Base-by-base conservation (phyloP, 2,329 filamentous ascomycete genomes). In the Thermoascus crustaceus region DNA sequence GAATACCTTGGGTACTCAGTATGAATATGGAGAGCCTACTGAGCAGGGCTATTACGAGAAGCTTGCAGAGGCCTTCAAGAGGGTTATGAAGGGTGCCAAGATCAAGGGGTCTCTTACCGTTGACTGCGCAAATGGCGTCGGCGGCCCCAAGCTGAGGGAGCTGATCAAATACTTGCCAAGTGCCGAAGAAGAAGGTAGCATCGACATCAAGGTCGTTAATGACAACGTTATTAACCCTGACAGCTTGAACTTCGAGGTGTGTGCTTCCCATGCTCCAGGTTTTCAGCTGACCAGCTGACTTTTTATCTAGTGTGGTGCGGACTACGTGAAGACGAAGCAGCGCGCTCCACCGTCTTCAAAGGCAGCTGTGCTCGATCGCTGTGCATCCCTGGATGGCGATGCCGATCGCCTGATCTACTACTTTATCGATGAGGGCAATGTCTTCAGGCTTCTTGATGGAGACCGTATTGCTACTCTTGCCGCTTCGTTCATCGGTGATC, bases 291-390 rank as follows among this genome's bases (percentile, higher is more conserved):
- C 25, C 27, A 29, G 33, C 23, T 10, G 8, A 35, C 35, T 52
- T 22, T 32, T 22, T 36, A 43, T 40, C 17, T 50, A 93, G 78
- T 94, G 85, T 55, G 91, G 91, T 61, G 91, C 91, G 55, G 91
- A 98, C 64, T 96, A 78, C 51, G 91, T 98, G 63, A 98, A 98
- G 71, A 96, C 91, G 11, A 86, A 86, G 65, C 91, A 98, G 68
- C 79, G 87, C 45, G 84, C 86, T 40, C 91, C 91, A 34, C 83
- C 83, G 26, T 81, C 70, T 19, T 89, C 86, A 35, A 86, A 88
- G 58, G 83, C 84, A 27, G 73, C 77, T 20, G 72, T 78, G 1
- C 78, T 82, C 37, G 81, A 82, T 44, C 82, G 91, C 40, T 89
- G 80, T 71, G 89, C 85, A 61, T 95, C 89, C 6, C 75, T 94